Evolutionary conservation across 805 yeast genomes (phyloP).

Genomic region (Suhomyces xylopsoci): DNA sequence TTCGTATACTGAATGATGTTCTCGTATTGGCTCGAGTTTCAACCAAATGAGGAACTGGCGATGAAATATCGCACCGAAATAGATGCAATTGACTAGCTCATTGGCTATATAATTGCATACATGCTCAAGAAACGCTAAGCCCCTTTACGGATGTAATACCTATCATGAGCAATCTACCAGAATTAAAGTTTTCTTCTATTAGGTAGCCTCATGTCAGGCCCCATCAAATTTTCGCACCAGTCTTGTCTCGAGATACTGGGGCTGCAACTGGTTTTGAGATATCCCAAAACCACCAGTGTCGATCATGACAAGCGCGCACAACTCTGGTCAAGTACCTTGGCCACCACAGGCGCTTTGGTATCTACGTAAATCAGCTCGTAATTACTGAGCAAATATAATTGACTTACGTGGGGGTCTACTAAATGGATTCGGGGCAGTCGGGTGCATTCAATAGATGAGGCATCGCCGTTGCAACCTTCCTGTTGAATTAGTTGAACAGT

Average conservation of each 20-base stretch:
- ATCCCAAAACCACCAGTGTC: not conserved
- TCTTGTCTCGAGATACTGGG: not conserved
- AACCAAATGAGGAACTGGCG: not conserved
- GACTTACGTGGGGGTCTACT: not conserved
- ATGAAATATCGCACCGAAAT: not conserved
- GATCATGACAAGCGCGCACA: not conserved
- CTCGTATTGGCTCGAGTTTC: not conserved
- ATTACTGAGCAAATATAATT: not conserved
- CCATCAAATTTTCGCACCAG: not conserved
- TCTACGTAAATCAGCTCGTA: not conserved
- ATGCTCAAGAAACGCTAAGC: not conserved
- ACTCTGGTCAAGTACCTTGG: not conserved
- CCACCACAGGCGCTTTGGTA: not conserved
- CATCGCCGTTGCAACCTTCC: not conserved
- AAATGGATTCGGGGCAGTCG: not conserved
- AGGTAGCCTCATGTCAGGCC: not conserved
- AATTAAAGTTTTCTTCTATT: not conserved
- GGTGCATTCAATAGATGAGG: not conserved
- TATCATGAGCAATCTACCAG: not conserved
- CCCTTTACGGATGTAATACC: not conserved
- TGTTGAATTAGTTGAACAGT: not conserved
- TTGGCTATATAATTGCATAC: not conserved
- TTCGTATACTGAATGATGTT: not conserved
- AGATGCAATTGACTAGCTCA: not conserved
- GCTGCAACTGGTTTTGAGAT: not conserved